These are phyloP conservation scores for Glycine soja DNA, from an alignment of 306 rosid genomes.

Conservation along the genomic window DNA sequence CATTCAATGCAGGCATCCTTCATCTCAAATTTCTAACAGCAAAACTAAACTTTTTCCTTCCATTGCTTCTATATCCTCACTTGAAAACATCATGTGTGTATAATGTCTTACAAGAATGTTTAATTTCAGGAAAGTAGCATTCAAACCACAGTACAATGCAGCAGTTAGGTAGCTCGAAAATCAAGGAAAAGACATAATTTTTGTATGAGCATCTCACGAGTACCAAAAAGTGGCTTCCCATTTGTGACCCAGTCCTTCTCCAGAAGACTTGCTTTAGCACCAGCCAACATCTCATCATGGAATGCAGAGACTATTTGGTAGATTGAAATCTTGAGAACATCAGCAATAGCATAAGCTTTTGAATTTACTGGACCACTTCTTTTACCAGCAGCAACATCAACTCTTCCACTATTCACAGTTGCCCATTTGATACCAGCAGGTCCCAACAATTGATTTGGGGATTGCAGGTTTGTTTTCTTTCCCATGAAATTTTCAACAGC, in stretches of 20 bases:
- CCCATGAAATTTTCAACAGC: constrained; percentile 92
- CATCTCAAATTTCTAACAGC: constrained; percentile 42
- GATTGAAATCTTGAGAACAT: constrained; percentile 77
- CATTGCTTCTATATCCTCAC: constrained; percentile 35
- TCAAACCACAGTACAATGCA: constrained; percentile 34
- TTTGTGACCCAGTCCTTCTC: constrained; percentile 84
- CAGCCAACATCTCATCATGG: constrained; percentile 80
- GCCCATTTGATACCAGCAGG: constrained; percentile 87
- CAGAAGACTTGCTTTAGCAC: constrained; percentile 78
- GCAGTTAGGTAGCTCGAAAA: constrained; percentile 68
- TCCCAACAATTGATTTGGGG: constrained; percentile 70
- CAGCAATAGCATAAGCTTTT: constrained; percentile 86
- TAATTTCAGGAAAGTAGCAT: constrained; percentile 23
- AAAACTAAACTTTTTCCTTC: constrained; percentile 53
- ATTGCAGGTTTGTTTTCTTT: constrained; percentile 78
- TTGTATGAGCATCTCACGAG: constrained; percentile 69
- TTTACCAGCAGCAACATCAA: constrained; percentile 61
- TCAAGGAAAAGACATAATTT: constrained; percentile 80
- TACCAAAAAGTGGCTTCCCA: constrained; percentile 67
- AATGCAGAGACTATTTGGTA: constrained; percentile 82
- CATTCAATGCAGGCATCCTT: constrained; percentile 38
- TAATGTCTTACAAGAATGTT: constrained; percentile 46
- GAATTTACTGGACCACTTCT: constrained; percentile 70
- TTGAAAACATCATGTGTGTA: constrained; percentile 42
- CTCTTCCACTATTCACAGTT: constrained; percentile 64